Percentiles rank a stretch among this genome's conserved stretches.
Evolutionary conservation across 352 stramenopile species (phyloP).

Genomic region (Albugo candida): DNA sequence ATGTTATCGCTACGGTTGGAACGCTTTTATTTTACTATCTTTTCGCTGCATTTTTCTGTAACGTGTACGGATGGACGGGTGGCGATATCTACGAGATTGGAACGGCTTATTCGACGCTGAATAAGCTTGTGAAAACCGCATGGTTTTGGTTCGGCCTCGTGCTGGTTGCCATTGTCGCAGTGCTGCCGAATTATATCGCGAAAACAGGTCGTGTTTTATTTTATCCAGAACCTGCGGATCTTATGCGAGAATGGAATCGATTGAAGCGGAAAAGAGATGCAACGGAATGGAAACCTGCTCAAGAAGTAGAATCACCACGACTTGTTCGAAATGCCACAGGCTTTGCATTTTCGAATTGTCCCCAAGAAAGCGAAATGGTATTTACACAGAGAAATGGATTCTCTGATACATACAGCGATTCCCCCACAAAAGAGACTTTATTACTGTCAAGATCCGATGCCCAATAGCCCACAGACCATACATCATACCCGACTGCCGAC

Average conservation of each 20-base stretch:
- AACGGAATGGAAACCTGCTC: constrained; percentile 6
- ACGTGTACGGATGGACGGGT: constrained; percentile 52
- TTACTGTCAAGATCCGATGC: too few species aligned
- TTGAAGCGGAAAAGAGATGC: constrained; percentile 52
- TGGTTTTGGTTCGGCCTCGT: constrained; percentile 78
- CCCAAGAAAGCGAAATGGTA: constrained; percentile 58
- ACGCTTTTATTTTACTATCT: constrained; percentile 75
- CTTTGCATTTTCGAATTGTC: constrained; percentile 72
- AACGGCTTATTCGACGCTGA: constrained; percentile 37
- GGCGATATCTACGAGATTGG: constrained; percentile 67
- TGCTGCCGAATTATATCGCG: constrained; percentile 74
- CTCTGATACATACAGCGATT: too few species aligned
- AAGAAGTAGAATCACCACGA: constrained; percentile 37
- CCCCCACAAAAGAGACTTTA: too few species aligned
- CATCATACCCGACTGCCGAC: too few species aligned
- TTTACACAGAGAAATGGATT: constrained; percentile 10
- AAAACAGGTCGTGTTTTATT: constrained; percentile 74
- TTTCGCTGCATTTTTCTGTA: constrained; percentile 73
- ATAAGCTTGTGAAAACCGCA: constrained; percentile 30
- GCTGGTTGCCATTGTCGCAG: constrained; percentile 25
- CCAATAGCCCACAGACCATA: too few species aligned
- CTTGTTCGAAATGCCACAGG: constrained; percentile 71
- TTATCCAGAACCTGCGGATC: constrained; percentile 71
- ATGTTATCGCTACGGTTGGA: constrained; percentile 48
- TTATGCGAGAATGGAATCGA: constrained; percentile 82